A percentile compares a stretch with the other conserved stretches of the same genome.
These are phyloP conservation scores for Termitomyces sp. DNA, from an alignment of 768 basidiomycete species.

Conservation along the genomic window DNA sequence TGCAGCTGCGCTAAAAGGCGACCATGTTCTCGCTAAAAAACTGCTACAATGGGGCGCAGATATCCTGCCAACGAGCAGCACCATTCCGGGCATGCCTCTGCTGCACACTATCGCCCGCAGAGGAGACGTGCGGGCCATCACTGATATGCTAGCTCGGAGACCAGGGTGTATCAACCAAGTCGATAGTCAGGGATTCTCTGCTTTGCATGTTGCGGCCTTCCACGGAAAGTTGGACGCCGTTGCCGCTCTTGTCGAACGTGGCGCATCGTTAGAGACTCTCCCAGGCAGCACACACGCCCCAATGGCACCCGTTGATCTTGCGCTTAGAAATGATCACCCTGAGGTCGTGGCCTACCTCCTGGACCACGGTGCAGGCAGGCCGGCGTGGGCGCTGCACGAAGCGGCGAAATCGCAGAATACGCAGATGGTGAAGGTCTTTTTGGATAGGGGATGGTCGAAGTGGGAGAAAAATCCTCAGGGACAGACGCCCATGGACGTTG, in stretches of 20 bases:
- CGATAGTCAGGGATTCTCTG: not conserved
- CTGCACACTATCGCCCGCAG: not conserved
- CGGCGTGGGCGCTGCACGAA: not conserved
- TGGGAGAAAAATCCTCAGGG: not conserved
- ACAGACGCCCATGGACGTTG: not conserved
- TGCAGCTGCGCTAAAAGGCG: not conserved
- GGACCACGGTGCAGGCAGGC: not conserved
- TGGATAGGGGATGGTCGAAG: not conserved
- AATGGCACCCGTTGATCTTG: not conserved
- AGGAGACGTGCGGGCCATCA: not conserved
- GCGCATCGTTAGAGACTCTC: not conserved
- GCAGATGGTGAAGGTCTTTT: not conserved
- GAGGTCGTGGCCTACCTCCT: not conserved
- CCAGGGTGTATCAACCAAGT: not conserved
- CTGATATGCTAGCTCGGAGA: not conserved
- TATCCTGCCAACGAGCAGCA: not conserved
- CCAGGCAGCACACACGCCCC: not conserved
- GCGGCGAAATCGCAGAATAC: not conserved
- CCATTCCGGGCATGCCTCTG: not conserved
- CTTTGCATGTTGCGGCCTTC: not conserved
- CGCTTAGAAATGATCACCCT: not conserved
- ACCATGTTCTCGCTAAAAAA: not conserved
- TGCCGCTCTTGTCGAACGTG: not conserved
- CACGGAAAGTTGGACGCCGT: not conserved
- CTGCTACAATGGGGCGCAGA: not conserved